Evolutionary conservation across 1,284 basidiomycete genomes (phyloP).

Genomic region (Ceratobasidium sp.): DNA sequence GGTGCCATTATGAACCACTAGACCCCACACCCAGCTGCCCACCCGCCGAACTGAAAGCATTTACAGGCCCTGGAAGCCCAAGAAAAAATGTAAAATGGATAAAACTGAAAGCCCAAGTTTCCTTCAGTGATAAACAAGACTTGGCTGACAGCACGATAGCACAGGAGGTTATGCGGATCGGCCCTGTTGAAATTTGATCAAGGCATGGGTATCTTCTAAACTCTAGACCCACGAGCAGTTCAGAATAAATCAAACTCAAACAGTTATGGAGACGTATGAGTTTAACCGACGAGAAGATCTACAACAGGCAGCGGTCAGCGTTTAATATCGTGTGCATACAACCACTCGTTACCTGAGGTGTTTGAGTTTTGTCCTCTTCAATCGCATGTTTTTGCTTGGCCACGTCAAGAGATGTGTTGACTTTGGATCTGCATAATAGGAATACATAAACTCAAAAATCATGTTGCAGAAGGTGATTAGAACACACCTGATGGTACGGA

Average conservation of each 20-base stretch:
- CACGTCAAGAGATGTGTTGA: background rate
- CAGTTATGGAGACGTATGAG: background rate
- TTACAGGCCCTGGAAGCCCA: too few species aligned
- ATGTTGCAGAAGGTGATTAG: background rate
- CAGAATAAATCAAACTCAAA: background rate
- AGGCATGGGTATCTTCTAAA: background rate
- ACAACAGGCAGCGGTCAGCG: background rate
- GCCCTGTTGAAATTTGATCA: background rate
- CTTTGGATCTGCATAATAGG: background rate
- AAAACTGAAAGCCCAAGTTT: background rate
- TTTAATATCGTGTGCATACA: background rate
- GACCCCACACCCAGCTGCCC: too few species aligned
- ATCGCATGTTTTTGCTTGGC: background rate
- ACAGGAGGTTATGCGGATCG: background rate
- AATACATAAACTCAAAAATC: background rate
- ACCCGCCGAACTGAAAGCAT: too few species aligned
- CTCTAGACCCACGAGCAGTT: background rate
- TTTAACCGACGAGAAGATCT: conserved; percentile 8
- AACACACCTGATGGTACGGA: background rate
- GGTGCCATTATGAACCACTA: too few species aligned
- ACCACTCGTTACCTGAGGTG: background rate
- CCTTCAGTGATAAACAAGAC: background rate
- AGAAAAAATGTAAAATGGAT: too few species aligned
- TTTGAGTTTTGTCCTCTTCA: background rate
- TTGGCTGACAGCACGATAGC: too few species aligned